Base-by-base conservation (phyloP, 768 basidiomycete species). In the Termitomyces sp. region DNA sequence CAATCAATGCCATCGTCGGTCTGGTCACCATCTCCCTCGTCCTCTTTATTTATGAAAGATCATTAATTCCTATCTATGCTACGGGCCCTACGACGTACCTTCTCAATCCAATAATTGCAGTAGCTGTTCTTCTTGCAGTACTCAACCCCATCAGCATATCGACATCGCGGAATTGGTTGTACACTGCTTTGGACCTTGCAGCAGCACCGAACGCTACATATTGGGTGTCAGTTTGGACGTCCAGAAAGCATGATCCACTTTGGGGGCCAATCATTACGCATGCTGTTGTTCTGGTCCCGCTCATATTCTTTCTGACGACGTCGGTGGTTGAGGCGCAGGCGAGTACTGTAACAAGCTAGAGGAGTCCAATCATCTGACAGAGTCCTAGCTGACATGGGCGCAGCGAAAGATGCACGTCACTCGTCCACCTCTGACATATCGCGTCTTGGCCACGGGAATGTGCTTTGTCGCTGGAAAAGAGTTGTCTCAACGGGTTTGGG, bases 21-120 rank as follows among this genome's bases (percentile, higher is more conserved):
- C 42, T 64, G 27, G 29, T 60, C 25, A 46, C 73, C 8, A 70
- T 86, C 35, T 86, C 87, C 3, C 76, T 90, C 32, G 75, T 82
- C 53, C 73, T 84, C 17, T 84, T 82, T 61, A 72, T 80, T 6
- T 89, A 91, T 65, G 78, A 82, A 67, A 82, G 82, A 34, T 77
- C 82, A 9, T 65, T 92, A n/a, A 69, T 77, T 54, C 90, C 90
- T 16, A 71, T 91, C 3, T 92, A 90, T 67, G 89, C 85, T 46
- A 73, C 78, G 12, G 75, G 77, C 7, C 82, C 87, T 0, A 82
- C 85, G 1, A 73, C 71, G 0, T 73, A 76, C 53, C 73, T 83
- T 37, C 71, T 91, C 47, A 67, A 75, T 53, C 66, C 71, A 49
- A 61, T 75, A 16, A 60, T 74, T 25, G 56, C 75, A 25, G 65